These are phyloP conservation scores for Candida dubliniensis DNA, from an alignment of 1,139 yeast genomes.

Conservation along the genomic window DNA sequence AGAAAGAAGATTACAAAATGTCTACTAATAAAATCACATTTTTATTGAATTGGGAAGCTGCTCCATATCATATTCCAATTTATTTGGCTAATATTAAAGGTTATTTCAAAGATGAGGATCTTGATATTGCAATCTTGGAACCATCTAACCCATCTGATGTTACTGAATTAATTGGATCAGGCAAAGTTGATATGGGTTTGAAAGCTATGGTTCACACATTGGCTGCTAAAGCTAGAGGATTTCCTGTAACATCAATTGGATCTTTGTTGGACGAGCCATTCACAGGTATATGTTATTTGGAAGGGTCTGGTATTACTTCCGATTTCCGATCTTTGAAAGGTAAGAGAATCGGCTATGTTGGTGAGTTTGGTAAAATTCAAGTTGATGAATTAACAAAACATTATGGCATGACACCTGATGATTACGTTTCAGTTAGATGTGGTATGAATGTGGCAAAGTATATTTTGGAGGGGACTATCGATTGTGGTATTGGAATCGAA, in stretches of 20 bases:
- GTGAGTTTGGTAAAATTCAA: conserved; percentile 61
- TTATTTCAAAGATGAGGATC: conserved; percentile 50
- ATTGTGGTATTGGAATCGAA: conserved; percentile 61
- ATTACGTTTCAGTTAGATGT: conserved; percentile 60
- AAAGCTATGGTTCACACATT: conserved; percentile 63
- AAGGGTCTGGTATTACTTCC: conserved; percentile 50
- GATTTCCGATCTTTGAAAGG: conserved; percentile 55
- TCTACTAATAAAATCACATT: conserved; percentile 50
- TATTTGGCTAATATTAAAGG: conserved; percentile 53
- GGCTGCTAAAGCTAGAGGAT: conserved; percentile 61
- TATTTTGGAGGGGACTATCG: conserved; percentile 54
- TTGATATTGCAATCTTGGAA: conserved; percentile 54
- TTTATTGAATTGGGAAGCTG: conserved; percentile 56
- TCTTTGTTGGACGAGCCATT: conserved; percentile 59
- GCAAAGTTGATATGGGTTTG: conserved; percentile 58
- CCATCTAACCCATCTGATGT: conserved; percentile 62
- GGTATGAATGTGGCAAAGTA: conserved; percentile 62
- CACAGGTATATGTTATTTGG: conserved; percentile 54
- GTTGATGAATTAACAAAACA: conserved; percentile 56
- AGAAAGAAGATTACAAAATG: conserved; percentile 5
- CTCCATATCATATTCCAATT: conserved; percentile 58
- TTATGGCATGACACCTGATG: conserved; percentile 55
- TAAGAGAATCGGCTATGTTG: conserved; percentile 56
- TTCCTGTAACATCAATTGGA: conserved; percentile 56
- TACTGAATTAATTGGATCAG: conserved; percentile 56